Conservation (phyloP, 805 yeast genomes). For the Lipomyces orientalis region DNA sequence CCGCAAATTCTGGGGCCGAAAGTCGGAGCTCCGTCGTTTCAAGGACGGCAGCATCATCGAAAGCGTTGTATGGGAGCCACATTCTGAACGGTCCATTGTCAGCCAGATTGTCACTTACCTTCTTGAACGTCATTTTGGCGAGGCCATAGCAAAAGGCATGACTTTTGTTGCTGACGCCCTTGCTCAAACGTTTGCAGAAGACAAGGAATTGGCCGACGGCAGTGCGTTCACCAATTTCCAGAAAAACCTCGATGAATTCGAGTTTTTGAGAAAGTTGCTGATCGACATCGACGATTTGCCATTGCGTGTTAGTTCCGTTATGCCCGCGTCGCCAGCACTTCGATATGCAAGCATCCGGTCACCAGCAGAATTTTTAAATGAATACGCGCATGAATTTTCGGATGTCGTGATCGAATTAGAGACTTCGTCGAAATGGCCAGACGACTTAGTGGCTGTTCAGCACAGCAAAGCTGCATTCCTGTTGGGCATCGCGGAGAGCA, state of each 20-base stretch:
- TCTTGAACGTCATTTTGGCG: conserved; percentile 64
- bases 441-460: conserved; percentile 82
- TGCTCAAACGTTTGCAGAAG: conserved; percentile 45
- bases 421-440: conserved; percentile 93
- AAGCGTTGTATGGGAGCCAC: conserved; percentile 81
- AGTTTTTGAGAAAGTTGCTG: conserved; percentile 56
- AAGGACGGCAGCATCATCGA: conserved; percentile 90
- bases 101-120: conserved; percentile 67
- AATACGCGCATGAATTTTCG: conserved; percentile 55
- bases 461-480: conserved; percentile 89
- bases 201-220: conserved; percentile 45
- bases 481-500: conserved; percentile 63
- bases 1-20: conserved; percentile 86
- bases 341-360: conserved; percentile 76
- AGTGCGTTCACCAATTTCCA: conserved; percentile 38
- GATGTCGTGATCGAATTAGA: conserved; percentile 87
- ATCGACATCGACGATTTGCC: conserved; percentile 64
- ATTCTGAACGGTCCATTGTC: conserved; percentile 55
- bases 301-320: conserved; percentile 68
- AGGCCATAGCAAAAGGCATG: conserved; percentile 45
- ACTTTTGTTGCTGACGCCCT: conserved; percentile 22
- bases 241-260: conserved; percentile 52
- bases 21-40: conserved; percentile 85
- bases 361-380: conserved; percentile 66
- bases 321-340: conserved; percentile 75